These are phyloP conservation scores for Tricholoma saponaceum DNA, from an alignment of 768 basidiomycete genomes.

Conservation along the genomic window DNA sequence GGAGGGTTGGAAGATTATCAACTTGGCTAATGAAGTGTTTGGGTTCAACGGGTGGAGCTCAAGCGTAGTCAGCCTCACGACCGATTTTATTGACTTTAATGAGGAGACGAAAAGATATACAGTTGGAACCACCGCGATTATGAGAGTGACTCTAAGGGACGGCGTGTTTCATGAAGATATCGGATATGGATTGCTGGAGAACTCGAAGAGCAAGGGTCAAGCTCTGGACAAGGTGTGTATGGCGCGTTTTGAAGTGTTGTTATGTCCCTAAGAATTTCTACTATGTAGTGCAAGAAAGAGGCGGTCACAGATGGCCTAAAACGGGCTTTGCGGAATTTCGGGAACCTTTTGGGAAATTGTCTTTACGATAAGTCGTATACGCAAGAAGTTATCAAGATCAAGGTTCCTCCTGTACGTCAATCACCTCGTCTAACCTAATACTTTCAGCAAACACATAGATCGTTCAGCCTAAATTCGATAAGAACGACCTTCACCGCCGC, in stretches of 20 bases:
- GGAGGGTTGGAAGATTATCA: conserved; percentile 98
- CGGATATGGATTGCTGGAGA: conserved; percentile 87
- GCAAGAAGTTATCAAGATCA: conserved; percentile 82
- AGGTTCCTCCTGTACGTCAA: conserved; percentile 70
- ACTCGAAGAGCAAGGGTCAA: conserved; percentile 76
- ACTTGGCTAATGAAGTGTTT: conserved; percentile 97
- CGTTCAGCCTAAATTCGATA: conserved; percentile 64
- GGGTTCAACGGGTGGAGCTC: conserved; percentile 98
- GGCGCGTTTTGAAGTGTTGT: conserved; percentile 14
- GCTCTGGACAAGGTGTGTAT: conserved; percentile 88
- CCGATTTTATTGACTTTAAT: conserved; percentile 74
- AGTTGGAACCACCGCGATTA: conserved; percentile 79
- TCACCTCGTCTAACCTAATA: background rate
- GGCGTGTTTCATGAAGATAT: conserved; percentile 92
- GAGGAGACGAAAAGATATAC: conserved; percentile 63
- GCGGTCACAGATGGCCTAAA: conserved; percentile 95
- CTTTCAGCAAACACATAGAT: background rate
- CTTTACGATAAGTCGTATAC: conserved; percentile 94
- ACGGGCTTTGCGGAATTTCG: conserved; percentile 86
- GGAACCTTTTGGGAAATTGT: conserved; percentile 93
- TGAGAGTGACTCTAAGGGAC: conserved; percentile 84
- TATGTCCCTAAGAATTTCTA: background rate
- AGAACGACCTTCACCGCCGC: conserved; percentile 60
- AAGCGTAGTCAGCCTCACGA: conserved; percentile 66
- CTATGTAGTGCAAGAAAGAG: conserved; percentile 89